Conservation (phyloP, 805 yeast species). For the Maudiozyma turicensis region DNA sequence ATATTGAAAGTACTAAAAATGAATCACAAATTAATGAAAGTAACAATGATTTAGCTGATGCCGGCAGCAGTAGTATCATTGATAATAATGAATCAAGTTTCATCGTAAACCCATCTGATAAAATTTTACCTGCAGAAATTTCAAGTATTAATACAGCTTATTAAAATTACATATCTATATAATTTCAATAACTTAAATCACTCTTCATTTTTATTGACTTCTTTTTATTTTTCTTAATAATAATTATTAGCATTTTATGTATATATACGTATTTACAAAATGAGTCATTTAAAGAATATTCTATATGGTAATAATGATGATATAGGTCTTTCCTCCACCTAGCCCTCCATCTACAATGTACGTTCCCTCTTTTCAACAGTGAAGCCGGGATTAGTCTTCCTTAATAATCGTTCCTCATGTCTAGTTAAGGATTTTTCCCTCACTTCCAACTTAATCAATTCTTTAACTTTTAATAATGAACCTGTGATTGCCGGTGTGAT, state of each 20-base stretch:
- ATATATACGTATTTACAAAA: too few relatives aligned
- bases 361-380: conserved; percentile 31
- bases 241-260: too few relatives aligned
- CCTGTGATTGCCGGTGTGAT: conserved; percentile 80
- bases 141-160: conserved; percentile 2
- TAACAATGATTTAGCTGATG: neutral
- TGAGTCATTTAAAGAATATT: neutral
- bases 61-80: neutral
- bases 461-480: conserved; percentile 72
- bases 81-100: neutral
- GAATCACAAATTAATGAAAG: neutral
- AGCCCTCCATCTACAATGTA: neutral
- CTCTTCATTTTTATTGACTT: neutral
- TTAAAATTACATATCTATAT: neutral
- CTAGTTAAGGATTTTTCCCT: conserved; percentile 45
- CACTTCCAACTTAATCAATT: conserved; percentile 72
- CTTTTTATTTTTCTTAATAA: too few relatives aligned
- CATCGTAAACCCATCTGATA: conserved; percentile 3
- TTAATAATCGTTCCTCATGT: conserved; percentile 40
- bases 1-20: neutral
- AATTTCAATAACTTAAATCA: neutral
- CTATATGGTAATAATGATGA: neutral
- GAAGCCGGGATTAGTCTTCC: conserved; percentile 63
- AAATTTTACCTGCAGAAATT: conserved; percentile 13
- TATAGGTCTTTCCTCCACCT: neutral